A percentile compares a stretch with the other conserved stretches of the same genome.
phyloP scores from a whole-genome alignment of 1,284 basidiomycete species.

The Microstroma glucosiphilum region DNA sequence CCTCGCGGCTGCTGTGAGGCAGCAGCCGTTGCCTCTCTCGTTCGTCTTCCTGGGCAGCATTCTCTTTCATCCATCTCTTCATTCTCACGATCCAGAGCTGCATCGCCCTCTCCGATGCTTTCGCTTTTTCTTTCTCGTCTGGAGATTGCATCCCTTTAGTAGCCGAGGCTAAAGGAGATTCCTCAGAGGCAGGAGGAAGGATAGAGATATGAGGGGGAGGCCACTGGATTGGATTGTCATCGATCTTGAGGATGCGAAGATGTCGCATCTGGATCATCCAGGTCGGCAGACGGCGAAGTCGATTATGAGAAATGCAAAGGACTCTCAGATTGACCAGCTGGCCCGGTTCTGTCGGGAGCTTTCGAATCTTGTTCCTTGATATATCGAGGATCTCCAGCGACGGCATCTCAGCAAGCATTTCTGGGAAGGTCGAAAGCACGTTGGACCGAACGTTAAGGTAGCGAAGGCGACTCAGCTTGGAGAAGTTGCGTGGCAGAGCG shows the following conservation, averaged over 20 bases:
- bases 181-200: constrained; percentile 27
- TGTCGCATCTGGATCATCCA: constrained; percentile 70
- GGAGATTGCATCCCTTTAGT: constrained; percentile 52
- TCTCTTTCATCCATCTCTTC: constrained; percentile 32
- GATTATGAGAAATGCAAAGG: constrained; percentile 79
- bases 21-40: background rate
- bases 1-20: background rate
- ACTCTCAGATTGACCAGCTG: constrained; percentile 73
- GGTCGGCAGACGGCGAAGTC: constrained; percentile 68
- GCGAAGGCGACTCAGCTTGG: constrained; percentile 67
- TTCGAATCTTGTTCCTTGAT: constrained; percentile 81
- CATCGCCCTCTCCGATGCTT: constrained; percentile 30
- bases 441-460: constrained; percentile 93
- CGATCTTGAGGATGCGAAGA: constrained; percentile 75
- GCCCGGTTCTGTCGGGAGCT: constrained; percentile 73
- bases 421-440: constrained; percentile 73
- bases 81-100: constrained; percentile 39
- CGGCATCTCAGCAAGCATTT: constrained; percentile 73
- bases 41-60: background rate
- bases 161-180: constrained; percentile 13
- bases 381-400: constrained; percentile 90
- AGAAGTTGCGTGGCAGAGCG: constrained; percentile 73
- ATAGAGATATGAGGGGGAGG: constrained; percentile 55
- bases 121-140: constrained; percentile 31
- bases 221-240: constrained; percentile 81